phyloP scores from a whole-genome alignment of 2,329 filamentous ascomycete species.

The Setomelanomma holmii region DNA sequence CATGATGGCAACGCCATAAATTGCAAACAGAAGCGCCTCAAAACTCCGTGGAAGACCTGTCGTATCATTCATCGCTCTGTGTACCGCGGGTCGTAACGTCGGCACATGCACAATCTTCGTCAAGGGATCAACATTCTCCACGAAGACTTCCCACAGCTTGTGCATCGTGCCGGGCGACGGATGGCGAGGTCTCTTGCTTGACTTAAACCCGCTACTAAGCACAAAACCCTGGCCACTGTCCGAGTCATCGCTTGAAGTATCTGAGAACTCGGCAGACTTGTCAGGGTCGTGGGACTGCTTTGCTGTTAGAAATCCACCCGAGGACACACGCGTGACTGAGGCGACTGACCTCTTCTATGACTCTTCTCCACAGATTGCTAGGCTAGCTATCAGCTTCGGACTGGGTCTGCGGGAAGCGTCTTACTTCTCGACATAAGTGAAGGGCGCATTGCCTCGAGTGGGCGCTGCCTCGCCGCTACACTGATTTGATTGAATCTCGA shows the following conservation, averaged over 20 bases:
- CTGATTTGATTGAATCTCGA: too few relatives aligned
- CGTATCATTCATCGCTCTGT: conserved; percentile 66
- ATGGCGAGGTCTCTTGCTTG: conserved; percentile 65
- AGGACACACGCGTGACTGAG: not conserved
- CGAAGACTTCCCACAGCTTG: conserved; percentile 73
- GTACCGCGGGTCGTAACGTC: conserved; percentile 61
- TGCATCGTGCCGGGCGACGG: conserved; percentile 70
- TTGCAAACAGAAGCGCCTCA: conserved; percentile 54
- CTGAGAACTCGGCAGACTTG: conserved; percentile 61
- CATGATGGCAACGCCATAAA: conserved; percentile 29
- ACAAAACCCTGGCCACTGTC: conserved; percentile 62
- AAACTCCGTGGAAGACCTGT: conserved; percentile 61
- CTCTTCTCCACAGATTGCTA: conserved; percentile 73
- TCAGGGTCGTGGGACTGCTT: conserved; percentile 9
- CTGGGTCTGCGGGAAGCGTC: conserved; percentile 73
- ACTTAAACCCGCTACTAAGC: conserved; percentile 17
- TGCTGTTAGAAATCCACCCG: not conserved
- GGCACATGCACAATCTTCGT: conserved; percentile 19
- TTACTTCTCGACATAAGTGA: conserved; percentile 67
- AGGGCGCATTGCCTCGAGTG: not conserved
- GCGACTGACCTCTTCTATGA: conserved; percentile 69
- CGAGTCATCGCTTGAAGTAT: conserved; percentile 66
- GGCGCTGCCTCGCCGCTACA: not conserved
- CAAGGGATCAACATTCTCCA: conserved; percentile 49
- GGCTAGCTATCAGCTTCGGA: conserved; percentile 57